Percentiles rank a stretch among this genome's conserved stretches.
phyloP scores from a whole-genome alignment of 805 yeast genomes.

The Sugiyamaella lignohabitans region DNA sequence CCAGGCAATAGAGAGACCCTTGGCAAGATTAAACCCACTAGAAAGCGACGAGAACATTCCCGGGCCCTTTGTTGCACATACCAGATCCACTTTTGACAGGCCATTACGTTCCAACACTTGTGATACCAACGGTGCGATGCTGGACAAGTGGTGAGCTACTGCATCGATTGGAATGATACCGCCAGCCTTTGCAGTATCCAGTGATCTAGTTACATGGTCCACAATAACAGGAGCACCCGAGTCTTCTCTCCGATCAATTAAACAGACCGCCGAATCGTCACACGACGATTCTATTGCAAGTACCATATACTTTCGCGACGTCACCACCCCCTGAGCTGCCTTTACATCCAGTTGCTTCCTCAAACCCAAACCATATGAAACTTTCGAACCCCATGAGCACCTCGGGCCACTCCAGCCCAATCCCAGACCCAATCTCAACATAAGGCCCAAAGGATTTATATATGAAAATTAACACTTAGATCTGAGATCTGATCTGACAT shows the following conservation, averaged over 20 bases:
- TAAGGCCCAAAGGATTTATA: no score
- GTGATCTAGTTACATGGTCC: conserved; percentile 56
- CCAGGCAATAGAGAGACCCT: conserved; percentile 79
- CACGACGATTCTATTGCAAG: conserved; percentile 90
- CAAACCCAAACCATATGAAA: background rate
- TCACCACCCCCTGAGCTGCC: no score
- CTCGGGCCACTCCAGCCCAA: background rate
- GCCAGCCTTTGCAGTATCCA: conserved; percentile 61
- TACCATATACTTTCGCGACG: conserved; percentile 37
- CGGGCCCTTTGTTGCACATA: conserved; percentile 92
- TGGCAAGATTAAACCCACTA: conserved; percentile 76
- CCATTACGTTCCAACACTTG: conserved; percentile 35
- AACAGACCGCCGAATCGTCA: conserved; percentile 88
- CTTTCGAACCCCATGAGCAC: background rate
- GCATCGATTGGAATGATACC: conserved; percentile 89
- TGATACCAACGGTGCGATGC: conserved; percentile 47
- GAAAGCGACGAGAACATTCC: conserved; percentile 90
- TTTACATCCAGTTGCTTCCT: background rate
- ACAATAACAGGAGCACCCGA: conserved; percentile 45
- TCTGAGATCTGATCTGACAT: no score
- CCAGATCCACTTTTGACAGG: conserved; percentile 45
- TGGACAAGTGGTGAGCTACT: conserved; percentile 63
- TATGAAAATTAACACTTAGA: no score
- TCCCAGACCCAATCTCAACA: no score
- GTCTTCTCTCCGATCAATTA: conserved; percentile 45